Conservation (phyloP, 2,329 filamentous ascomycete genomes). For the Rhynchosporium agropyri region DNA sequence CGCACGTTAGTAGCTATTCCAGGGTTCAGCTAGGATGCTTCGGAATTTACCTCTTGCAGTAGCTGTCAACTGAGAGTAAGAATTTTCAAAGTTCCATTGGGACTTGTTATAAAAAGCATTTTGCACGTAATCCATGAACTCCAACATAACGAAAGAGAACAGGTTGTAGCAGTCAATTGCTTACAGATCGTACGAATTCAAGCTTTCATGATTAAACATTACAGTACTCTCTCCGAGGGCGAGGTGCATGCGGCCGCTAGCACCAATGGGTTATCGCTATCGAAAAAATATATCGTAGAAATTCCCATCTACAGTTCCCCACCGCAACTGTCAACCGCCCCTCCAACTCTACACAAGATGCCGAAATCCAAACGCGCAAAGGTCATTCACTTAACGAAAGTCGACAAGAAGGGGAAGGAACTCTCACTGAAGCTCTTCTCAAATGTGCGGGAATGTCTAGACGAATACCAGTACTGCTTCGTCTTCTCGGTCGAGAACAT, state of each 20-base stretch:
- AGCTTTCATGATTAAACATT: background rate
- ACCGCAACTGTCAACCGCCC: background rate
- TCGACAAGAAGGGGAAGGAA: conserved; percentile 91
- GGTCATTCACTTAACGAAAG: conserved; percentile 87
- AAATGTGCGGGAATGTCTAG: conserved; percentile 82
- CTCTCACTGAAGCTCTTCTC: conserved; percentile 82
- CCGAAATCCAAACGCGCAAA: conserved; percentile 94
- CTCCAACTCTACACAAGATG: conserved; percentile 57
- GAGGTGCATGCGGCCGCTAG: conserved; percentile 7
- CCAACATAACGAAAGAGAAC: conserved; percentile 65
- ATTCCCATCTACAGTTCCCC: background rate
- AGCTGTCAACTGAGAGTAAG: conserved; percentile 82
- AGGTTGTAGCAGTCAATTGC: background rate
- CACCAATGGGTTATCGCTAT: conserved; percentile 3
- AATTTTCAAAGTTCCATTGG: conserved; percentile 89
- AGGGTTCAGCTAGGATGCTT: conserved; percentile 1
- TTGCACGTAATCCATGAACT: conserved; percentile 98
- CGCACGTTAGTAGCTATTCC: conserved; percentile 31
- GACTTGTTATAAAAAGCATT: conserved; percentile 85
- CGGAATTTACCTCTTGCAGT: conserved; percentile 70
- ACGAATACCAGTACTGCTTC: conserved; percentile 87
- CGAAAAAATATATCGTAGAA: background rate
- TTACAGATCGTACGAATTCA: background rate
- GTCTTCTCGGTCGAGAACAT: conserved; percentile 96
- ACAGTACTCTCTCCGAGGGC: background rate